Evolutionary conservation across 345 rosid genomes (phyloP), one percentile per base, ranked within the genome.

Genomic region (Trapa incisa): DNA sequence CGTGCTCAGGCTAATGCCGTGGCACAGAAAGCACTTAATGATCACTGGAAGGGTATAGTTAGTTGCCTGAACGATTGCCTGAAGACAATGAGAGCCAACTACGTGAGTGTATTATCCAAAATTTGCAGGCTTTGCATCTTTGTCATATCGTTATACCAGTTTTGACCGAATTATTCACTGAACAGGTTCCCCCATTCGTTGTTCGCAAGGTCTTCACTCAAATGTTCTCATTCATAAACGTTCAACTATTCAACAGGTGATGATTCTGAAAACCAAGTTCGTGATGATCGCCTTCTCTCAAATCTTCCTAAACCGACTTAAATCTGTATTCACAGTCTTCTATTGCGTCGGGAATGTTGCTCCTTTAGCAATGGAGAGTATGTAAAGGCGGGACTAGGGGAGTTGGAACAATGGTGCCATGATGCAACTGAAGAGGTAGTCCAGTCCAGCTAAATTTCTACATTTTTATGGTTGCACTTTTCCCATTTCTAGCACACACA

Each of bases 301-400:
- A 22, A 22, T 22, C 48, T 35, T 43, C 14, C 38, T 22, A 22
- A 22, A 22, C 64, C 33, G 58, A 67, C 66, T 15, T 9, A 47
- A 37, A n/a, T 14, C 17, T 47, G 32, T 16, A 14, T 67, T 17
- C 79, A 75, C 80, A 94, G 99, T 82, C 97, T 94, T 75, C 91
- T 94, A 36, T 80, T 94, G 78, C 82, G 96, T 68, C 96, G 97
- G 37, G 97, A 94, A 73, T 94, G 99, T 73, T 94, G 99, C 82
- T 91, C 99, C 76, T 94, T 94, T 80, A 94, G 96, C 80, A 87
- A 89, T 43, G 99, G 99, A 58, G 96, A 94, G 75, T 91, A 78
- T 54, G 96, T 94, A 41, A 94, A 94, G 78, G 76, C 99, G 15
- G 99, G 99, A 70, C 80, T 94, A 75, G 87, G 89, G 16, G 97